Conservation (phyloP, 1,284 basidiomycete genomes). For the Cryptococcus sp. region DNA sequence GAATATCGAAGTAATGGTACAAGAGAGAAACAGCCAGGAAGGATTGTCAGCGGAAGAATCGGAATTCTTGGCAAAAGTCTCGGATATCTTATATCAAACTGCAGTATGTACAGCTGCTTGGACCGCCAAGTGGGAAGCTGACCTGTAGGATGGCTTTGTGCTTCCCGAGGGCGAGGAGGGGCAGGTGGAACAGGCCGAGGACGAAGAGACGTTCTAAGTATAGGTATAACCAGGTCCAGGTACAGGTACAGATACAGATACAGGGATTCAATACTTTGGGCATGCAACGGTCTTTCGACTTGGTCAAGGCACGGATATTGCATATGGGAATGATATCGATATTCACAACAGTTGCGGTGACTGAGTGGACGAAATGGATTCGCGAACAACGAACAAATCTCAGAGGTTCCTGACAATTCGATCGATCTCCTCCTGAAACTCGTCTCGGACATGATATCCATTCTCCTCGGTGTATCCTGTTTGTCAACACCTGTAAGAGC, state of each 20-base stretch:
- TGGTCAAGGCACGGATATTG: too few species aligned
- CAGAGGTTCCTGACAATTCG: neutral
- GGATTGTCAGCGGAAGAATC: conserved; percentile 62
- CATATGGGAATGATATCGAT: too few species aligned
- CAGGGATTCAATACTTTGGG: too few species aligned
- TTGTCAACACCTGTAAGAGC: too few species aligned
- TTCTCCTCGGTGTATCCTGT: neutral
- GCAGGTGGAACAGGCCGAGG: conserved; percentile 51
- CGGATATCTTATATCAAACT: conserved; percentile 90
- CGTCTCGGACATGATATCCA: neutral
- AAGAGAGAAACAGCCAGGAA: conserved; percentile 62
- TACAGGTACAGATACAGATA: too few species aligned
- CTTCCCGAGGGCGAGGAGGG: conserved; percentile 40
- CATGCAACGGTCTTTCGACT: too few species aligned
- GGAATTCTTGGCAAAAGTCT: conserved; percentile 72
- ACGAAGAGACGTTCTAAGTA: conserved; percentile 57
- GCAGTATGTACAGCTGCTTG: conserved; percentile 75
- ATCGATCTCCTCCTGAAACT: neutral
- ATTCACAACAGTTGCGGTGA: too few species aligned
- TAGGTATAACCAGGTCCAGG: too few species aligned
- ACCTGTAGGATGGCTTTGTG: neutral
- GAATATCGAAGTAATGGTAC: conserved; percentile 91
- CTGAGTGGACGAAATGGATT: neutral
- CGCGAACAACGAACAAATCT: too few species aligned
- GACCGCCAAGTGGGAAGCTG: neutral